Conservation (phyloP, 495 filamentous ascomycete species). For the Daldinia concentrica region DNA sequence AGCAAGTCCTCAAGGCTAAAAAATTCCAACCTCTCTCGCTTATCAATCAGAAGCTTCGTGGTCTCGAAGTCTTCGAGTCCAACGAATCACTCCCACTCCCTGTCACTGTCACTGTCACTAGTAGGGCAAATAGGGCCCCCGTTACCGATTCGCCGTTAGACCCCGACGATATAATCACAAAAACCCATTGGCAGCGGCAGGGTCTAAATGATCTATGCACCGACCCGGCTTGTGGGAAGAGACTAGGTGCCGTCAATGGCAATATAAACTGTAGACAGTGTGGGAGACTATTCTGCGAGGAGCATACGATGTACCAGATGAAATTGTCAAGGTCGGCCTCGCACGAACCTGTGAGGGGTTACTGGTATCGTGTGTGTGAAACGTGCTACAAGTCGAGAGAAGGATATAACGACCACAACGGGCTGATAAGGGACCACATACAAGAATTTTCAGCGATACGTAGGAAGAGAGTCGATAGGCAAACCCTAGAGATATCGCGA, state of each 20-base stretch:
- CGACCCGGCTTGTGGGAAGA: constrained; percentile 85
- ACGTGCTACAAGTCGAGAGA: constrained; percentile 97
- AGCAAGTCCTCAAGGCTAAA: constrained; percentile 95
- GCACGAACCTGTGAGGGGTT: constrained; percentile 89
- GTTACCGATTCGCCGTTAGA: constrained; percentile 63
- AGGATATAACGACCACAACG: constrained; percentile 91
- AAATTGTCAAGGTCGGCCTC: constrained; percentile 89
- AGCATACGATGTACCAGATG: constrained; percentile 99
- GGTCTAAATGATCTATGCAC: constrained; percentile 80
- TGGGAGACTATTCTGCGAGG: constrained; percentile 93
- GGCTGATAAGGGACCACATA: constrained; percentile 74
- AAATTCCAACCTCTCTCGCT: constrained; percentile 89
- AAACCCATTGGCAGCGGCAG: constrained; percentile 86
- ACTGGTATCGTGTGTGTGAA: constrained; percentile 96
- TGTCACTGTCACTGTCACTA: constrained; percentile 34
- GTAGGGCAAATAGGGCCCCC: constrained; percentile 38
- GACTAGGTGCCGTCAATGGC: constrained; percentile 79
- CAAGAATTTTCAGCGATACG: constrained; percentile 71
- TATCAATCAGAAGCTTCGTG: constrained; percentile 92
- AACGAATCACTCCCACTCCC: constrained; percentile 68
- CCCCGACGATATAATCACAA: constrained; percentile 87
- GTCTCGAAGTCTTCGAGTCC: constrained; percentile 96
- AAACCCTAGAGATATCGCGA: constrained; percentile 83
- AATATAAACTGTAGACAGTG: constrained; percentile 93
- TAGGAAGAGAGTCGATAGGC: constrained; percentile 81